A percentile compares a stretch with the other conserved stretches of the same genome.
These are phyloP conservation scores for Bauhinia variegata DNA, from an alignment of 306 rosid species.

Conservation along the genomic window DNA sequence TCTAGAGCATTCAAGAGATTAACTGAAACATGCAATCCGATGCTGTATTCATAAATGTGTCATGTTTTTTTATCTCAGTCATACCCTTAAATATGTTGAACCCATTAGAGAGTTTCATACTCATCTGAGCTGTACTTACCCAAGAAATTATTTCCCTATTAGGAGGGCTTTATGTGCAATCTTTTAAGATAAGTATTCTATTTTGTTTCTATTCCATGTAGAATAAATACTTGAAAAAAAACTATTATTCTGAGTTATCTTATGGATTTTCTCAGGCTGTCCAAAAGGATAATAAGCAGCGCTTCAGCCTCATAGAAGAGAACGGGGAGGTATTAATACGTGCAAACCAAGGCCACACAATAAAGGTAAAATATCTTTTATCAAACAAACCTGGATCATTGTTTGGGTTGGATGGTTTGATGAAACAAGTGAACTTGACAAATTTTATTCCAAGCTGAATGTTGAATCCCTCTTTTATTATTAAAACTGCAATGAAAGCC, in stretches of 20 bases:
- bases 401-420: conserved; percentile 14
- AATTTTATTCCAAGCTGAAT: too few species aligned
- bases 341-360: conserved; percentile 93
- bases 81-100: background rate
- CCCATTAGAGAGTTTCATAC: too few species aligned
- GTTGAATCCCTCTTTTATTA: background rate
- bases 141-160: too few species aligned
- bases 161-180: too few species aligned
- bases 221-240: background rate
- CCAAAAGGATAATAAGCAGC: conserved; percentile 82
- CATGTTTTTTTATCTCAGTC: conserved; percentile 7
- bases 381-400: background rate
- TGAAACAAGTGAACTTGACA: conserved; percentile 15
- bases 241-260: conserved; percentile 25
- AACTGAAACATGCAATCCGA: too few species aligned
- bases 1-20: background rate
- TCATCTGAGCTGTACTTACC: too few species aligned
- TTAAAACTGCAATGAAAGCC: background rate
- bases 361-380: conserved; percentile 49
- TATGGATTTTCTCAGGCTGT: conserved; percentile 68
- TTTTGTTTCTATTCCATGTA: background rate
- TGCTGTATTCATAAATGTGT: too few species aligned
- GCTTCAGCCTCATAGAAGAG: conserved; percentile 82
- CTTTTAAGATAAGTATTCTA: too few species aligned
- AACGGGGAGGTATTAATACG: conserved; percentile 78